These are phyloP conservation scores for Paxillus rubicundulus DNA, from an alignment of 768 basidiomycete species.

Conservation along the genomic window DNA sequence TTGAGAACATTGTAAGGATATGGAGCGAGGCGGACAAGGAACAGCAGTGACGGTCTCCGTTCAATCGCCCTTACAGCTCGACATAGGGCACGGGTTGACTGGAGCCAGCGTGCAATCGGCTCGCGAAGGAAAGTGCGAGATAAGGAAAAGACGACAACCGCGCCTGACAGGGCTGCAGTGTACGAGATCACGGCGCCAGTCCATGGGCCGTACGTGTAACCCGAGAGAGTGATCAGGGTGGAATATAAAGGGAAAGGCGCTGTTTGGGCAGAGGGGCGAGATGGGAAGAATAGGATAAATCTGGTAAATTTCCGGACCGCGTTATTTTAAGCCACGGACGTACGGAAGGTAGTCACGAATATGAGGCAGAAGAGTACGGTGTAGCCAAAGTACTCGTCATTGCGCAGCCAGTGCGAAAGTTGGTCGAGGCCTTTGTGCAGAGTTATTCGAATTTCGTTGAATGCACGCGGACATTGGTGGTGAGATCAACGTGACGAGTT, in stretches of 20 bases:
- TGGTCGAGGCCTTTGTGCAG: slow-evolving; percentile 66
- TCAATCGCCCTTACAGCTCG: slow-evolving; percentile 87
- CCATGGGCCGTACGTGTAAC: slow-evolving; percentile 87
- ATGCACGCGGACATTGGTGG: slow-evolving; percentile 11
- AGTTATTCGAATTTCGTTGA: neutral
- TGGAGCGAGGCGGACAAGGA: slow-evolving; percentile 89
- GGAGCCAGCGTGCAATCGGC: slow-evolving; percentile 69
- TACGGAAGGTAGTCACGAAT: slow-evolving; percentile 85
- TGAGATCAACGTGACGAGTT: neutral
- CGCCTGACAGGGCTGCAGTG: slow-evolving; percentile 79
- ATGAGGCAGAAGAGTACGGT: slow-evolving; percentile 79
- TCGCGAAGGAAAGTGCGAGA: slow-evolving; percentile 75
- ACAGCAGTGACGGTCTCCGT: slow-evolving; percentile 80
- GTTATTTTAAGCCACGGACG: slow-evolving; percentile 31
- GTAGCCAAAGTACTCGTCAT: slow-evolving; percentile 70
- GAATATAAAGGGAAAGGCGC: slow-evolving; percentile 92
- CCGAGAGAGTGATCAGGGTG: slow-evolving; percentile 87
- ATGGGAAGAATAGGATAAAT: slow-evolving; percentile 5
- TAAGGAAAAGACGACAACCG: slow-evolving; percentile 76
- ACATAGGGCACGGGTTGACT: slow-evolving; percentile 65
- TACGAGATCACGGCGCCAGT: slow-evolving; percentile 86
- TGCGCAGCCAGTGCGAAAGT: slow-evolving; percentile 74
- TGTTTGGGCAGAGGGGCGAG: slow-evolving; percentile 28
- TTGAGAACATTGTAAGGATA: slow-evolving; percentile 96
- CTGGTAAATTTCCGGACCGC: slow-evolving; percentile 9